Base-by-base conservation (phyloP, 352 stramenopile species). In the Blastocystis sp. region DNA sequence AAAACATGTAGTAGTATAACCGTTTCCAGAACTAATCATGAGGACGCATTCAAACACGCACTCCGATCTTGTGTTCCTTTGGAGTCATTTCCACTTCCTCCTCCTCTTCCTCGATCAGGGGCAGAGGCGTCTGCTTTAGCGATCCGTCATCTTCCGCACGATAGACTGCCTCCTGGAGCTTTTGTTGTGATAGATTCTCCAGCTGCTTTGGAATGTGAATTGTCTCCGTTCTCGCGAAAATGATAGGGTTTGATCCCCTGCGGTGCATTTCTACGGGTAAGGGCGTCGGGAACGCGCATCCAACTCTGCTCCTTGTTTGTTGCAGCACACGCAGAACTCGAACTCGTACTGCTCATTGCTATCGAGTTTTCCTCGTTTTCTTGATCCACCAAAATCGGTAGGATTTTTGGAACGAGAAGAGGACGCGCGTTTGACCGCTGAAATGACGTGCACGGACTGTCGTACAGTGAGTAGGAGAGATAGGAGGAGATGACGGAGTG, bases 221-320 rank as follows among this genome's bases (percentile, higher is more conserved):
- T 21, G 79, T 89, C 26, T 89, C 59, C 1, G 79, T 77, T 62
- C 79, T 39, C 37, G 79, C 79, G 41, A 89, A 89, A 26, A 89
- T 80, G 31, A 89, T 89, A 60, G 79, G 79, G 29, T 89, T 85
- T 13, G 29, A 31, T n/a, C 50, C 24, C 45, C 45, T 55, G 6
- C 45, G 9, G 45, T 55, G 45, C 45, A 55, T 55, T 55, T 55
- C 45, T 55, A 55, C 45, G 45, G 6, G 16, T 55, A 6, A 55
- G 6, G 45, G 6, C 45, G 6, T 0, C 45, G 9, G 45, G 6
- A 55, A 0, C n/a, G n/a, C n/a, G n/a, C n/a, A n/a, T n/a, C n/a
- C n/a, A n/a, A n/a, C n/a, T n/a, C n/a, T n/a, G n/a, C n/a, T n/a
- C n/a, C n/a, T n/a, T n/a, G n/a, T n/a, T n/a, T n/a, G n/a, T n/a